Evolutionary conservation across 1,139 yeast species (phyloP).

Genomic region (Entelexis paramagnoliae): DNA sequence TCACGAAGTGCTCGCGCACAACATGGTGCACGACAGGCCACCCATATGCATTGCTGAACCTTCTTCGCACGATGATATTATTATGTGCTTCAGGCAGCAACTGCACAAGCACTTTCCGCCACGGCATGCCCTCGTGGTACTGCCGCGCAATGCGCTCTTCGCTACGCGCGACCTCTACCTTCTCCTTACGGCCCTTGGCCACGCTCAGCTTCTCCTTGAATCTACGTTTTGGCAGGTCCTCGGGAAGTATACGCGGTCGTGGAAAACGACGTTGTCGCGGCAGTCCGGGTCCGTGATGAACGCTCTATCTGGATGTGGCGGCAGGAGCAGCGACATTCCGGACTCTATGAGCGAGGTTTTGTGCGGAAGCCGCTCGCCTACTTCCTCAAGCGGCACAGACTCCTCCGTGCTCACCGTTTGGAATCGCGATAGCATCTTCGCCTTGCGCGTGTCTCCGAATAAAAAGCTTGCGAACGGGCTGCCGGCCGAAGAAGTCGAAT

Average conservation of each 20-base stretch:
- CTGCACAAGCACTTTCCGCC: constrained; percentile 87
- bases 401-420: constrained; percentile 14
- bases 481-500: not conserved
- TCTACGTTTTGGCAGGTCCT: constrained; percentile 48
- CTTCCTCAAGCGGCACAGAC: constrained; percentile 22
- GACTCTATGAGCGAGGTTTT: constrained; percentile 74
- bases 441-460: constrained; percentile 11
- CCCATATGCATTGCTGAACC: constrained; percentile 90
- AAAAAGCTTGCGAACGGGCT: constrained; percentile 7
- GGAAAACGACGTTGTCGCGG: constrained; percentile 54
- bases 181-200: constrained; percentile 10
- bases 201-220: constrained; percentile 19
- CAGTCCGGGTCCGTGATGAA: constrained; percentile 57
- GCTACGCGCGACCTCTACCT: constrained; percentile 21
- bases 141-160: constrained; percentile 84
- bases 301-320: constrained; percentile 68
- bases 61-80: constrained; percentile 77
- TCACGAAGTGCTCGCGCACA: constrained; percentile 50
- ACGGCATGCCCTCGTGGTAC: constrained; percentile 74
- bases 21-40: constrained; percentile 88
- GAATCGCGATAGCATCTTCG: constrained; percentile 12
- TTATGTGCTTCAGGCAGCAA: constrained; percentile 93
- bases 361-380: constrained; percentile 33
- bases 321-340: constrained; percentile 68
- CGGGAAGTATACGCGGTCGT: constrained; percentile 66